Percentiles rank a stretch among this genome's conserved stretches.
Conservation (phyloP, 78 protist species). For the Creolimax fragrantissima region DNA sequence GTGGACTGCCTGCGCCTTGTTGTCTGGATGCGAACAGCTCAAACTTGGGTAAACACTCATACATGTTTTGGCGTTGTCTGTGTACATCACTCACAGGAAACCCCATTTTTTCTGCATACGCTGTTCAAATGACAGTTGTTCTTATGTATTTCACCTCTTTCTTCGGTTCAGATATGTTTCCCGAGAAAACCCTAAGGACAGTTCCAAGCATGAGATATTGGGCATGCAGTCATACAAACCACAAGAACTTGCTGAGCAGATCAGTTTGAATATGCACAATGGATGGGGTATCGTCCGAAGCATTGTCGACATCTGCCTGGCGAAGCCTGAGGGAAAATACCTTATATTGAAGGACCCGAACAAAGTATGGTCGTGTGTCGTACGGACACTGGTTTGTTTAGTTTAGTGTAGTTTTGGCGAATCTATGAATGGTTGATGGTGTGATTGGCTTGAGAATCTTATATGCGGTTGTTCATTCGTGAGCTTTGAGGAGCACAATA, state of each 20-base stretch:
- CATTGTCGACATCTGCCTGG: background rate
- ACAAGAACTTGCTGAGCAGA: conserved; percentile 47
- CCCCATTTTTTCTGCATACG: no score
- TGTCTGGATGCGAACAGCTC: conserved; percentile 31
- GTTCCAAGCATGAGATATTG: conserved; percentile 31
- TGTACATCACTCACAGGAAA: no score
- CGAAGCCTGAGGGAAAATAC: conserved; percentile 55
- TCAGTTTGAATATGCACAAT: conserved; percentile 49
- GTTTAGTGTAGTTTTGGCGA: background rate
- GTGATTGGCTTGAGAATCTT: background rate
- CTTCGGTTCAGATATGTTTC: conserved; percentile 41
- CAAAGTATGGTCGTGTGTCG: conserved; percentile 6
- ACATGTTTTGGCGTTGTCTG: no score
- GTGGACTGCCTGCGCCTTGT: conserved; percentile 35
- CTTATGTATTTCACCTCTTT: no score
- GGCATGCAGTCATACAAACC: conserved; percentile 51
- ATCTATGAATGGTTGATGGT: background rate
- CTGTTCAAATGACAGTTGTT: background rate
- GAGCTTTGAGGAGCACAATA: background rate
- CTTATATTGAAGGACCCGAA: conserved; percentile 66
- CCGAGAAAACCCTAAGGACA: background rate
- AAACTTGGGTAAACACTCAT: conserved; percentile 51
- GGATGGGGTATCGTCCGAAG: conserved; percentile 46
- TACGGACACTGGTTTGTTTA: conserved; percentile 9
- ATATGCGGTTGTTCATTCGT: background rate